A percentile compares a stretch with the other conserved stretches of the same genome.
Evolutionary conservation across 2,329 filamentous ascomycete genomes (phyloP).

Genomic region (Fusarium graminum): DNA sequence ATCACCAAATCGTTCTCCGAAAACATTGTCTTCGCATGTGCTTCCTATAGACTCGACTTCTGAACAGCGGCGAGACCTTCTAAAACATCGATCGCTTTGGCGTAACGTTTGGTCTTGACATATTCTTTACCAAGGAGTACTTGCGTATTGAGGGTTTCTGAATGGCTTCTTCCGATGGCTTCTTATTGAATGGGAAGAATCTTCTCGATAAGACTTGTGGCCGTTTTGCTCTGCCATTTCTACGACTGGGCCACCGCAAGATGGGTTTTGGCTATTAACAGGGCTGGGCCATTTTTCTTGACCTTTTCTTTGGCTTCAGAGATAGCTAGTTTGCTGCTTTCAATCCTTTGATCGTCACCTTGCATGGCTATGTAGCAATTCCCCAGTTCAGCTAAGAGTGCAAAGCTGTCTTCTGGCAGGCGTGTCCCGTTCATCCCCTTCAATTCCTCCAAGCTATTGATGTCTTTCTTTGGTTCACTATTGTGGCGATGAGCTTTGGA

Average conservation of each 20-base stretch:
- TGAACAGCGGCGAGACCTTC: no score
- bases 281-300: accelerated
- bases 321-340: accelerated
- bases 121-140: background rate
- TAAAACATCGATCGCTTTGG: no score
- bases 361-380: background rate
- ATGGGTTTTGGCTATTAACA: accelerated
- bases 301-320: accelerated
- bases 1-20: background rate
- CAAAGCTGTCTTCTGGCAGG: accelerated
- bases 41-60: no score
- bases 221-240: background rate
- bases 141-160: background rate
- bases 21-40: background rate
- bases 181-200: accelerated
- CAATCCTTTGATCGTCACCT: background rate
- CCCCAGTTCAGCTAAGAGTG: background rate
- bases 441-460: no score
- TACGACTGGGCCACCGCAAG: background rate
- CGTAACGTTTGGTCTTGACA: no score
- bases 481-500: no score
- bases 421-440: no score
- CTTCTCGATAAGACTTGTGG: background rate
- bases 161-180: accelerated
- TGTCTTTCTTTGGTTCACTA: no score